Base-by-base conservation (phyloP, 2,329 filamentous ascomycete species). In the Dothideomycetes sp. region DNA sequence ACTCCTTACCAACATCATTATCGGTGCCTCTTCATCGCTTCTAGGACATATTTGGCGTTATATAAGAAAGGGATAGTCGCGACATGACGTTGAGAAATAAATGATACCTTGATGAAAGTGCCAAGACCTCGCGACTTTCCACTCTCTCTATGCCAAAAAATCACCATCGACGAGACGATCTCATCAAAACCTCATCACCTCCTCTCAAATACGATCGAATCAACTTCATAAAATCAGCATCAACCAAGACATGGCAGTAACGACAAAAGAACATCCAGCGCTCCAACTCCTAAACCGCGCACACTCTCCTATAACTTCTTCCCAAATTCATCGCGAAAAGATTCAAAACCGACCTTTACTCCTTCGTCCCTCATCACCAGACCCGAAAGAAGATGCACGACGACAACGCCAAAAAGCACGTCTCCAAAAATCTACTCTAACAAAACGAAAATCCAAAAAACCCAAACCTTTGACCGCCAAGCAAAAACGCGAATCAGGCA, bases 281-380 rank as follows among this genome's bases (percentile, higher is more conserved):
- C 71, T 78, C 48, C 64, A 70, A 6, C 77, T 95, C 36, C 80
- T 96, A 39, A 64, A 73, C 5, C 80, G 84, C 53, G 86, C 85
- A 8, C 86, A 94, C 63, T 81, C 84, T 2, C 80, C 85, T 18
- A 73, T 82, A 49, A 79, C 74, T 43, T 76, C 80, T 41, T 66
- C 69, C 23, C 73, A 78, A 40, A 84, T 94, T 61, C 89, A 82
- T 69, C 70, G 73, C 47, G 84, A 94, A 49, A 87, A 87, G 62
- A 77, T 94, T 58, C 78, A 85, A 53, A 80, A 85, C 56, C 85
- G 86, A 33, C 80, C 85, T 0, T 77, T 95, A 43, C 77, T 82
- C 53, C 76, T 95, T 3, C 78, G 82, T 29, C 80, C 85, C 5
- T 82, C 80, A 16, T 85, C 83, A 0, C 83, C 85, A 60, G 76